Percentiles rank a stretch among this genome's conserved stretches.
phyloP scores from a whole-genome alignment of 768 basidiomycete species.

The Lentinula lateritia region DNA sequence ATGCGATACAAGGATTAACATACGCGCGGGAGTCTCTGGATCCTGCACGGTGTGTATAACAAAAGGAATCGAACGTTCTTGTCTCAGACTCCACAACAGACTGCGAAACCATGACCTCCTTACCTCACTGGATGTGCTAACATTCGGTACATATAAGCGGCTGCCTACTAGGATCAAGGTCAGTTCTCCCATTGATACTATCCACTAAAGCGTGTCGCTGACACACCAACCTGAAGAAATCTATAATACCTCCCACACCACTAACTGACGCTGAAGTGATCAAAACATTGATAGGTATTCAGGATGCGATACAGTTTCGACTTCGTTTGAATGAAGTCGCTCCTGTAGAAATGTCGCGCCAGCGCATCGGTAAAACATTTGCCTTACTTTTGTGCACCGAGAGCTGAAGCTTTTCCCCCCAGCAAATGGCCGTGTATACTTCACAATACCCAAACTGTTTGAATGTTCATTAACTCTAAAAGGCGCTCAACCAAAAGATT shows the following conservation, averaged over 20 bases:
- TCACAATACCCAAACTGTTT: slow-evolving; percentile 68
- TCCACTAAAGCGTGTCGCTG: background rate
- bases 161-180: slow-evolving; percentile 83
- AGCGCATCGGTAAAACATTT: slow-evolving; percentile 48
- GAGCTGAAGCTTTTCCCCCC: background rate
- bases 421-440: slow-evolving; percentile 79
- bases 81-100: slow-evolving; percentile 30
- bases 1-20: slow-evolving; percentile 55
- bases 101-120: slow-evolving; percentile 91
- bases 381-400: background rate
- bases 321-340: slow-evolving; percentile 75
- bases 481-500: slow-evolving; percentile 62
- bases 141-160: slow-evolving; percentile 78
- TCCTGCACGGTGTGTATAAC: slow-evolving; percentile 59
- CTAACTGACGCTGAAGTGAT: slow-evolving; percentile 63
- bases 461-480: slow-evolving; percentile 68
- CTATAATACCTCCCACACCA: slow-evolving; percentile 57
- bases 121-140: slow-evolving; percentile 86
- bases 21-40: slow-evolving; percentile 67
- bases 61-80: background rate
- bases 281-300: slow-evolving; percentile 64
- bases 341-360: slow-evolving; percentile 74
- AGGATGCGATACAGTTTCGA: slow-evolving; percentile 74
- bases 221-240: slow-evolving; percentile 46
- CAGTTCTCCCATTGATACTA: slow-evolving; percentile 6